phyloP scores from a whole-genome alignment of 1,284 basidiomycete species.

The Leccinum fallax region DNA sequence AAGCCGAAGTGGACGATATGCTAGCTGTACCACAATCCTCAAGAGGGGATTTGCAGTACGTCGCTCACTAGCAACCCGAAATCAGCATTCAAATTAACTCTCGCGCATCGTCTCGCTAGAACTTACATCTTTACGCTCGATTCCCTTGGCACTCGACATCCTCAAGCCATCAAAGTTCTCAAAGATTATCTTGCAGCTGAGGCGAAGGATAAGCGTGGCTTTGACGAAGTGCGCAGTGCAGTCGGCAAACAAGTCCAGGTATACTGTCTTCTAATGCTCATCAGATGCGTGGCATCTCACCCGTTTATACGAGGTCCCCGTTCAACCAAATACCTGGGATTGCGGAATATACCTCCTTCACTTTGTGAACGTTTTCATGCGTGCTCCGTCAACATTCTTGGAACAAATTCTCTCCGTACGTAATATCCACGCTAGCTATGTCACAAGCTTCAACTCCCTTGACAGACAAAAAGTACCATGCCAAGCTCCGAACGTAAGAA shows the following conservation, averaged over 20 bases:
- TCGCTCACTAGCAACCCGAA: neutral
- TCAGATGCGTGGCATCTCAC: neutral
- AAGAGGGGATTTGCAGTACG: conserved; percentile 21
- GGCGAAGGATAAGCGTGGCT: conserved; percentile 74
- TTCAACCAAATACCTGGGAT: conserved; percentile 84
- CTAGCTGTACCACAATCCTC: conserved; percentile 23
- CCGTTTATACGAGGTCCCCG: conserved; percentile 59
- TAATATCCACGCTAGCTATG: neutral
- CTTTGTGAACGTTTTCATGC: conserved; percentile 73
- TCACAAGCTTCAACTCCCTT: conserved; percentile 5
- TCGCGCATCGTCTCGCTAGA: conserved; percentile 40
- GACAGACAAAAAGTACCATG: conserved; percentile 36
- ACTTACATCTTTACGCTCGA: conserved; percentile 87
- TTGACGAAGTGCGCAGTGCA: conserved; percentile 46
- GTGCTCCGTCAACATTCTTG: conserved; percentile 49
- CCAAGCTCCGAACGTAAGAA: conserved; percentile 39
- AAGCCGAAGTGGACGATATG: conserved; percentile 37
- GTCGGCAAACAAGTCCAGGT: conserved; percentile 52
- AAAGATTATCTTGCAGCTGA: conserved; percentile 75
- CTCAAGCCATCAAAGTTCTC: conserved; percentile 62
- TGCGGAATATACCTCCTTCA: conserved; percentile 87
- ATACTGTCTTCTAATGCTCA: conserved; percentile 14
- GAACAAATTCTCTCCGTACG: conserved; percentile 49
- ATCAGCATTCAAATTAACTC: neutral
- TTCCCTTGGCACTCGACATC: conserved; percentile 77